Evolutionary conservation across 257 asterid species (phyloP), one percentile per base, ranked within the genome.

Genomic region (Fraxinus pennsylvanica): DNA sequence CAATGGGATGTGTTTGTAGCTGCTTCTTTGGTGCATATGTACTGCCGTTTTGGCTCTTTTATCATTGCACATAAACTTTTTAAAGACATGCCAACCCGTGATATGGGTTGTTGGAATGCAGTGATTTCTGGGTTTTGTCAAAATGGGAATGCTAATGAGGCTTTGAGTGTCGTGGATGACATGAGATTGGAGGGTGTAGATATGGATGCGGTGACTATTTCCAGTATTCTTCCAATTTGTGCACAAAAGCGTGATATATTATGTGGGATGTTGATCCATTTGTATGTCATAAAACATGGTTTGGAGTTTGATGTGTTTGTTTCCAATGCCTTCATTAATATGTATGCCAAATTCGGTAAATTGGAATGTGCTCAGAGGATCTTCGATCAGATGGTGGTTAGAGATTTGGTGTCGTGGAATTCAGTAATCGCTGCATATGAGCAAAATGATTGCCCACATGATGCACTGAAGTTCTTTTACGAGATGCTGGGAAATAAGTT

Each of bases 91-190:
- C 90, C 90, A 25, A 78, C 75, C 74, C 81, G 90, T 38, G 90
- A 87, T 85, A 82, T 82, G 75, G 87, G 90, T 76, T 87, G 90
- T 77, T 87, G 90, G 90, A 87, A 87, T 85, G 86, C 90, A 47
- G 69, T 82, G 67, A 87, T 87, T 50, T 87, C 90, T 76, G 90
- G 90, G 78, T 85, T 85, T 75, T 87, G 89, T 77, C 90, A 85
- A 52, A 76, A 82, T 67, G 90, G 90, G 71, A 81, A 79, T 76
- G 75, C 82, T 52, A 17, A 1, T 5, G 87, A 81, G 72, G 89
- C 88, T 67, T 43, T 87, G 61, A 61, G 68, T 50, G 73, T 87
- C 33, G 76, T 87, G 75, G 84, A 87, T 74, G 78, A 87, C 76
- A 87, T 87, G 90, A 85, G 84, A 79, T 74, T 81, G 73, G 69